Percentiles rank a stretch among this genome's conserved stretches.
phyloP scores from a whole-genome alignment of 164 flowering plant species.

The Chimonanthus praecox region DNA sequence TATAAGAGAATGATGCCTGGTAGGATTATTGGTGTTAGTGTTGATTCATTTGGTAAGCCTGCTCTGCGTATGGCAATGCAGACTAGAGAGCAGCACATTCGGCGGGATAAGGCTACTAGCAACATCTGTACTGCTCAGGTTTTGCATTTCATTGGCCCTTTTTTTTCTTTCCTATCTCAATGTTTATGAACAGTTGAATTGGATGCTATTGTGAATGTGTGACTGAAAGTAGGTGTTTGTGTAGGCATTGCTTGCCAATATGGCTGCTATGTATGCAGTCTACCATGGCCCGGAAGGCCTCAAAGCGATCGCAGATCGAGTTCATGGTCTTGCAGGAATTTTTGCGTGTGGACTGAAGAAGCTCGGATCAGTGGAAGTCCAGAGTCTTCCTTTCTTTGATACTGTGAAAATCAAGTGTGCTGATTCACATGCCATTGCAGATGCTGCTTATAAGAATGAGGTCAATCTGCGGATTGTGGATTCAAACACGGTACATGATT shows the following conservation, averaged over 20 bases:
- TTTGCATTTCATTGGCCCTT: neutral
- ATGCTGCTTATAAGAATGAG: slow-evolving; percentile 65
- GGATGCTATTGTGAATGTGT: neutral
- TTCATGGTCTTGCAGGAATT: slow-evolving; percentile 88
- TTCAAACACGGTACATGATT: slow-evolving; percentile 57
- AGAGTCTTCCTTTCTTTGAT: slow-evolving; percentile 86
- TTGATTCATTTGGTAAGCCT: slow-evolving; percentile 87
- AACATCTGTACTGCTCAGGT: slow-evolving; percentile 99
- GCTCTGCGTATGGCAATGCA: slow-evolving; percentile 99
- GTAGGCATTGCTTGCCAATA: slow-evolving; percentile 95
- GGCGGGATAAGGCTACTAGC: slow-evolving; percentile 99
- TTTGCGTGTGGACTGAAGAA: slow-evolving; percentile 79
- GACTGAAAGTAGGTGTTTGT: slow-evolving; percentile 8
- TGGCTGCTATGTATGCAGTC: slow-evolving; percentile 99
- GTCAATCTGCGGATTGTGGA: slow-evolving; percentile 79
- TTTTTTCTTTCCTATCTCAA: neutral
- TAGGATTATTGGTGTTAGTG: slow-evolving; percentile 91
- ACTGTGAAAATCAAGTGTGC: slow-evolving; percentile 83
- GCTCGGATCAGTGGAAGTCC: slow-evolving; percentile 78
- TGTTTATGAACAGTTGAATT: neutral
- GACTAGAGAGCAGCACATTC: slow-evolving; percentile 96
- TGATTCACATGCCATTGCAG: slow-evolving; percentile 73
- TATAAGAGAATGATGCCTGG: slow-evolving; percentile 99
- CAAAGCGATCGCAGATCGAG: slow-evolving; percentile 73
- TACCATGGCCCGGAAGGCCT: slow-evolving; percentile 98